Percentiles rank a stretch among this genome's conserved stretches.
Conservation (phyloP, 768 basidiomycete species). For the Collybia mongolica region DNA sequence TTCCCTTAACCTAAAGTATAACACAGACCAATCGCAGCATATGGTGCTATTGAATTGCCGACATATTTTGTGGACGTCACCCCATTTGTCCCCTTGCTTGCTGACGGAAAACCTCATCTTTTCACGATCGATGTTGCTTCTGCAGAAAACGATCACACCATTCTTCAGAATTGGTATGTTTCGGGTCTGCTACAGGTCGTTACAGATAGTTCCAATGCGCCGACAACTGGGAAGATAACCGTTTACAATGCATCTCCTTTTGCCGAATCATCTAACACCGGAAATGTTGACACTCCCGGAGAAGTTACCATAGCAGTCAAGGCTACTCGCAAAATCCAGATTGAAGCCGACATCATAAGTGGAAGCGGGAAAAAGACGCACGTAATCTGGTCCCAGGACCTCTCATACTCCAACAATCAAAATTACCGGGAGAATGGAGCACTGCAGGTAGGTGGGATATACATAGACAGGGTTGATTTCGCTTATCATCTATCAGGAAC, state of each 20-base stretch:
- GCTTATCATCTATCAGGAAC: conserved; percentile 25
- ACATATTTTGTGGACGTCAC: conserved; percentile 79
- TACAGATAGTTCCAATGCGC: conserved; percentile 57
- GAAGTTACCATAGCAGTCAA: conserved; percentile 62
- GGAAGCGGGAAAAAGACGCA: conserved; percentile 58
- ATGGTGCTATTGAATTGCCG: conserved; percentile 74
- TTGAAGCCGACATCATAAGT: conserved; percentile 58
- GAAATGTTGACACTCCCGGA: conserved; percentile 30
- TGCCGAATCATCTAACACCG: conserved; percentile 49
- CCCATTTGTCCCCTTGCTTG: conserved; percentile 69
- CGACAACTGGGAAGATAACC: conserved; percentile 69
- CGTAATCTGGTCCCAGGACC: conserved; percentile 61
- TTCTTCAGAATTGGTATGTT: conserved; percentile 77
- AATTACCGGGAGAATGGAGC: conserved; percentile 48
- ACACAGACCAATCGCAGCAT: conserved; percentile 67
- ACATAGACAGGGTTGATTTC: neutral
- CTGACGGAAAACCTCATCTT: conserved; percentile 67
- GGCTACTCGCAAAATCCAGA: conserved; percentile 55
- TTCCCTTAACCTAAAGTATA: neutral
- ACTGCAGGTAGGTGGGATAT: conserved; percentile 29
- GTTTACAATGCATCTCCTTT: conserved; percentile 56
- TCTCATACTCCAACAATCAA: conserved; percentile 64
- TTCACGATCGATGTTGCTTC: conserved; percentile 75
- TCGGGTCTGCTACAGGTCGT: conserved; percentile 70
- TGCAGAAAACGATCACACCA: conserved; percentile 60